phyloP scores from a whole-genome alignment of 345 rosid species.

The Brassica rapa region DNA sequence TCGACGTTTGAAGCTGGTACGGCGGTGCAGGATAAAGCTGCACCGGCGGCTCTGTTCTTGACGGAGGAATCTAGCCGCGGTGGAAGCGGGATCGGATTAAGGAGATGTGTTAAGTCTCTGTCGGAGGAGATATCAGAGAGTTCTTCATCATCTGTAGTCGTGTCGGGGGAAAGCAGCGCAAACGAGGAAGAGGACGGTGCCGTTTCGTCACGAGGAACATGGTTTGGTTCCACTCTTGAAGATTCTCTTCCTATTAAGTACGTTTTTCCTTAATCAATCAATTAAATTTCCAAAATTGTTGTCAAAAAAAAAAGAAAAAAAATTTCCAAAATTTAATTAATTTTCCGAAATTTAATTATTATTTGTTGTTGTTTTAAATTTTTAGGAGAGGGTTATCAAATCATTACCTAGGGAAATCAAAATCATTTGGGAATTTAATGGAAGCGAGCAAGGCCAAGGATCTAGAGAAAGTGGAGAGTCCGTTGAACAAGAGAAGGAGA shows the following conservation, averaged over 20 bases:
- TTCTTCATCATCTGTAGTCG: conserved; percentile 72
- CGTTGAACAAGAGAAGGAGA: conserved; percentile 78
- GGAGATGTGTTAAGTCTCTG: conserved; percentile 24
- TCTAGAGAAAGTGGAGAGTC: conserved; percentile 66
- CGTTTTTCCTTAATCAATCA: conserved; percentile 16
- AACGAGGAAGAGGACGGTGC: conserved; percentile 42
- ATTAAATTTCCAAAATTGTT: neutral
- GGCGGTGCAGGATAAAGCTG: conserved; percentile 35
- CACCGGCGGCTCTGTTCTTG: conserved; percentile 32
- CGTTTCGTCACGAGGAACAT: conserved; percentile 38
- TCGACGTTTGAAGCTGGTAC: conserved; percentile 37
- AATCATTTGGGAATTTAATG: conserved; percentile 68
- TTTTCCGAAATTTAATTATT: neutral
- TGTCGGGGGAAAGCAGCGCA: conserved; percentile 49
- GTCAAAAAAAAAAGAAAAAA: no score
- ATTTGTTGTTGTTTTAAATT: neutral
- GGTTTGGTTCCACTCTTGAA: conserved; percentile 46
- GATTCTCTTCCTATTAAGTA: conserved; percentile 76
- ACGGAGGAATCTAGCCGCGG: conserved; percentile 36
- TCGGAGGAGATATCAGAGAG: conserved; percentile 45
- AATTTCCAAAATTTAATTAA: neutral
- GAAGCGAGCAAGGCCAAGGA: conserved; percentile 56
- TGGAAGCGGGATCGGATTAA: conserved; percentile 14
- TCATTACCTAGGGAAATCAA: conserved; percentile 77
- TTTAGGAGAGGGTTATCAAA: conserved; percentile 74